Conservation (phyloP, 331 rosid genomes). For the Saraca asoca region DNA sequence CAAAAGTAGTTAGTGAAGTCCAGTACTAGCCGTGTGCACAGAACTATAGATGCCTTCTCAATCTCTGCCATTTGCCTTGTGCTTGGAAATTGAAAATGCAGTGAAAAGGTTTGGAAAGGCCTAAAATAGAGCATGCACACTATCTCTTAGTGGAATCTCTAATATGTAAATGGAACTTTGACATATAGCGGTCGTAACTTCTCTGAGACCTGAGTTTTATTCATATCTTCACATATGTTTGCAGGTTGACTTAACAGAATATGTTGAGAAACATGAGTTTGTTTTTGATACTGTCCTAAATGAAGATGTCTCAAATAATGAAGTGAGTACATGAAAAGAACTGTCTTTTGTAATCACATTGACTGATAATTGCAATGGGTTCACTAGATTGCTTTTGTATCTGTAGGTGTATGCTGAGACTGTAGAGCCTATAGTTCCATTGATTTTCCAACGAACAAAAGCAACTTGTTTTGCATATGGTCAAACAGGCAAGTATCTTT, state of each 20-base stretch:
- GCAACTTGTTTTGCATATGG: slow-evolving; percentile 95
- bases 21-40: neutral
- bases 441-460: slow-evolving; percentile 76
- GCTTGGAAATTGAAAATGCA: neutral
- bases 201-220: neutral
- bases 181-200: slow-evolving; percentile 2
- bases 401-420: slow-evolving; percentile 71
- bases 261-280: slow-evolving; percentile 74
- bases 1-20: neutral
- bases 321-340: slow-evolving; percentile 48
- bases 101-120: neutral
- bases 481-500: slow-evolving; percentile 67
- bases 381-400: slow-evolving; percentile 25
- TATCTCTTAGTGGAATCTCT: no score
- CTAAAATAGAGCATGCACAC: neutral
- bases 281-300: slow-evolving; percentile 73
- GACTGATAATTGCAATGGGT: slow-evolving; percentile 26
- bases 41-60: neutral
- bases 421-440: slow-evolving; percentile 74
- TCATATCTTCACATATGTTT: slow-evolving; percentile 28
- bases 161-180: neutral
- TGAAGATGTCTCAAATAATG: slow-evolving; percentile 77
- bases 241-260: slow-evolving; percentile 84
- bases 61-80: neutral
- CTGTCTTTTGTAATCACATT: slow-evolving; percentile 23